A percentile compares a stretch with the other conserved stretches of the same genome.
Evolutionary conservation across 345 rosid species (phyloP).

Genomic region (Murraya paniculata): DNA sequence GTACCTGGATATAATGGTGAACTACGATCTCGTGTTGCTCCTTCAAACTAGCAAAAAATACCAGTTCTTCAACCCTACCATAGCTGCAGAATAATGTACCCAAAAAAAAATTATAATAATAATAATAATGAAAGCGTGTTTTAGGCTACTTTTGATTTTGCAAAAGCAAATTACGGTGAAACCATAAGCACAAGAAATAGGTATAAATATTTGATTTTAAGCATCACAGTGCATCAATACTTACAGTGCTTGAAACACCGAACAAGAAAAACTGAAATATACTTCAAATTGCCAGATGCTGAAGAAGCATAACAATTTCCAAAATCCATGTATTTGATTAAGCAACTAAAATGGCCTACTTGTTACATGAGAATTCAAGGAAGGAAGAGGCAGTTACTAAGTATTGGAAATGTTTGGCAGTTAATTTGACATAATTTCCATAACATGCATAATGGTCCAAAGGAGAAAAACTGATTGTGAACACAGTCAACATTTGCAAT

Average conservation of each 20-base stretch:
- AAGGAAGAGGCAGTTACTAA: not conserved
- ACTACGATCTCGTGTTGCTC: constrained; percentile 91
- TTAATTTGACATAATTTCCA: not conserved
- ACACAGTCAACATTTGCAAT: not conserved
- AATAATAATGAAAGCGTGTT: not conserved
- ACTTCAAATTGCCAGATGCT: not conserved
- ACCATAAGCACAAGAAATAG: not conserved
- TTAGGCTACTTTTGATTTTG: not conserved
- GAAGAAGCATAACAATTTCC: not conserved
- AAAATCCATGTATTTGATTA: not conserved
- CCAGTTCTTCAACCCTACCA: constrained; percentile 95
- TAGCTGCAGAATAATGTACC: constrained; percentile 60
- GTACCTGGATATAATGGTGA: constrained; percentile 90
- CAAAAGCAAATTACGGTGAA: not conserved
- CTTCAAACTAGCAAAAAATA: constrained; percentile 92
- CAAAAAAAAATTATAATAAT: not conserved
- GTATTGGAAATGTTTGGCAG: not conserved
- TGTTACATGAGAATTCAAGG: constrained; percentile 2
- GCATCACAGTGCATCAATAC: constrained; percentile 1
- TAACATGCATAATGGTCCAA: not conserved
- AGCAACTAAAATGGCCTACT: not conserved
- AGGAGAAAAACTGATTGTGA: constrained; percentile 8
- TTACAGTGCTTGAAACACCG: not conserved
- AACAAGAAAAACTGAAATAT: not conserved
- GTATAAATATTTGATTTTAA: not conserved